Base-by-base conservation (phyloP, 2,329 filamentous ascomycete genomes). In the Fusarium tjaetaba region DNA sequence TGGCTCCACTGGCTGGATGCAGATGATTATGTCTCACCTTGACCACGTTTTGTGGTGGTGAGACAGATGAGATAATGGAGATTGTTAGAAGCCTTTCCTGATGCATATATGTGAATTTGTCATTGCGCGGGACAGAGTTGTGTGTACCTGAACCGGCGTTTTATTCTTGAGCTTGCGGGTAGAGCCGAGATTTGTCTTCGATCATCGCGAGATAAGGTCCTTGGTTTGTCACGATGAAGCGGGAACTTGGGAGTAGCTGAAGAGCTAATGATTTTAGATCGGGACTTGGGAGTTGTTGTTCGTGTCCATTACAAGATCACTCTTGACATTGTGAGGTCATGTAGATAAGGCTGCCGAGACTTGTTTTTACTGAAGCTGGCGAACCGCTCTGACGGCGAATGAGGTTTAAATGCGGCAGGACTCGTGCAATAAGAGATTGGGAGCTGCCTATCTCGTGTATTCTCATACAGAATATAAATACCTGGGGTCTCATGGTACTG, bases 1-100 rank as follows among this genome's bases (percentile, higher is more conserved):
- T 22, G 28, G 13, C 42, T 36, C 67, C 38, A 60, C 67, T 49
- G 53, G 24, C 60, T 70, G 52, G 66, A 60, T 70, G 67, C 67
- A 65, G 66, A 11, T 36, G 11, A 39, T 22, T 15, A 26, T 36
- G 46, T 61, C 24, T 52, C 45, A 38, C 5, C 24, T 42, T 38
- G 4, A 45, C 39, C 39, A 51, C 16, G 32, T 28, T 28, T 5
- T 52, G 2, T 36, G 30, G 13, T 0, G 10, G 49, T 26, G n/a
- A 52, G 13, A 52, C 16, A 22, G 30, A 34, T 34, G 10, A 24
- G 11, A 32, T 8, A 5, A 5, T 1, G 8, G 5, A n/a, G 2
- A 13, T 24, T 46, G 4, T 4, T 13, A 13, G 11, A n/a, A 18
- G 3, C 7, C 2, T 34, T 43, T 36, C 34, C 20, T 22, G 7